A percentile compares a stretch with the other conserved stretches of the same genome.
Conservation (phyloP, 352 stramenopile genomes). For the Phytophthora tentaculata region DNA sequence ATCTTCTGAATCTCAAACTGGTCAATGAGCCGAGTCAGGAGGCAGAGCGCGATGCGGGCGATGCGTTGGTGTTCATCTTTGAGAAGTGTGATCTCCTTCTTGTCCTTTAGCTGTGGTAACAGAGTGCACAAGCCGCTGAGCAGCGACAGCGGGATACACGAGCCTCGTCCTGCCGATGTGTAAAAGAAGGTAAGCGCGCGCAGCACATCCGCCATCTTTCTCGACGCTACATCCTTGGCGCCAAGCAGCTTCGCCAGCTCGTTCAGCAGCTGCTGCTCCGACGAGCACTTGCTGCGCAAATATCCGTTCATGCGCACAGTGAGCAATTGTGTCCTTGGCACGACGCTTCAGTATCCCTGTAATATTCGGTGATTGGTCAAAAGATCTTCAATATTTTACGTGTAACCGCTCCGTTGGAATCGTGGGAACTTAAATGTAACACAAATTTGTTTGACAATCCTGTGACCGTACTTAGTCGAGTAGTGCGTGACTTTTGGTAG, state of each 20-base stretch:
- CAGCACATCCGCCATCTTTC: conserved; percentile 73
- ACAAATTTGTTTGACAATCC: no score
- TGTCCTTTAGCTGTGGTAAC: conserved; percentile 78
- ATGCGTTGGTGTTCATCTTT: conserved; percentile 71
- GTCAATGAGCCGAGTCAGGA: conserved; percentile 67
- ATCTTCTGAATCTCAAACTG: conserved; percentile 60
- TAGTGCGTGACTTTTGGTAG: no score
- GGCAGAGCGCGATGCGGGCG: conserved; percentile 62
- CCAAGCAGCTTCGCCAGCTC: conserved; percentile 70
- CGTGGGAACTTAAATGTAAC: no score
- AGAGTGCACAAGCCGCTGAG: conserved; percentile 69
- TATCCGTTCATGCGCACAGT: conserved; percentile 65
- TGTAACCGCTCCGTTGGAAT: no score
- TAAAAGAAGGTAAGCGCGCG: conserved; percentile 81
- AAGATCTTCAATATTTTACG: no score
- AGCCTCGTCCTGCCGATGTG: conserved; percentile 56
- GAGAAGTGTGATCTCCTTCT: conserved; percentile 48
- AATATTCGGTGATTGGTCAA: no score
- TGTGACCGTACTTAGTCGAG: no score
- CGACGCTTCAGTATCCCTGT: no score
- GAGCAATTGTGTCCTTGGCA: not conserved
- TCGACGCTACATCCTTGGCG: conserved; percentile 67
- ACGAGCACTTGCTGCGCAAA: conserved; percentile 72
- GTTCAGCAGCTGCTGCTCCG: conserved; percentile 86
- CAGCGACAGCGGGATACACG: conserved; percentile 61